Evolutionary conservation across 768 basidiomycete species (phyloP), one percentile per base, ranked within the genome.

Genomic region (Pseudohyphozyma bogoriensis): DNA sequence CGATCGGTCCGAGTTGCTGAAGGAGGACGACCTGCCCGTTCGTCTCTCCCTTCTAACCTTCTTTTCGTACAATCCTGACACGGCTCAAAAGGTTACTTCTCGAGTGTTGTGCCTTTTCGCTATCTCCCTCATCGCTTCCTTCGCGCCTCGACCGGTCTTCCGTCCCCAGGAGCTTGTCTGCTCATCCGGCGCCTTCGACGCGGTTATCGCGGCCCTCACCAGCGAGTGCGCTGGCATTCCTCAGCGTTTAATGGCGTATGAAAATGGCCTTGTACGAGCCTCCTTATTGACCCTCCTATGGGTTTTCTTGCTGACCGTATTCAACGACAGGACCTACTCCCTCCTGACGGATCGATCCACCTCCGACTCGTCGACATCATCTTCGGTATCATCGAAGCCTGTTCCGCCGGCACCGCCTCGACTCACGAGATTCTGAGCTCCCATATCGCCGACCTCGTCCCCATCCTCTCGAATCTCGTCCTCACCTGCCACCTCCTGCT

Each of bases 151-250:
- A 18, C 10, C 65, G 2, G 57, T 59, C 55, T 66, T 66, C 46
- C 60, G 58, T 40, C 65, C 65, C 8, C 65, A 66, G 37, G 47
- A 60, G n/a, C 51, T 62, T 2, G 37, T 66, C 33, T 66, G 65
- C 55, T 31, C 31, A 1, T 56, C 31, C 5, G 61, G 61, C n/a
- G 51, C 55, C 1, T 52, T 66, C 49, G 58, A 28, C 20, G n/a
- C 22, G 2, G 61, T 62, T n/a, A 51, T 51, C 2, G n/a, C 24
- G 2, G 24, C 20, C 0, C 36, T 66, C 15, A 4, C 58, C 2
- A n/a, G 36, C 16, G 65, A 66, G 49, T 37, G 32, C 3, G 2
- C 1, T 2, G 18, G 22, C 8, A 10, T 59, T 7, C 18, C 15
- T 0, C 11, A 9, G 13, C 58, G 65, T 1, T 22, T 66, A 0